Evolutionary conservation across 192 early-diverging fungal species (phyloP), one percentile per base, ranked within the genome.

Genomic region (Geosiphon pyriformis): DNA sequence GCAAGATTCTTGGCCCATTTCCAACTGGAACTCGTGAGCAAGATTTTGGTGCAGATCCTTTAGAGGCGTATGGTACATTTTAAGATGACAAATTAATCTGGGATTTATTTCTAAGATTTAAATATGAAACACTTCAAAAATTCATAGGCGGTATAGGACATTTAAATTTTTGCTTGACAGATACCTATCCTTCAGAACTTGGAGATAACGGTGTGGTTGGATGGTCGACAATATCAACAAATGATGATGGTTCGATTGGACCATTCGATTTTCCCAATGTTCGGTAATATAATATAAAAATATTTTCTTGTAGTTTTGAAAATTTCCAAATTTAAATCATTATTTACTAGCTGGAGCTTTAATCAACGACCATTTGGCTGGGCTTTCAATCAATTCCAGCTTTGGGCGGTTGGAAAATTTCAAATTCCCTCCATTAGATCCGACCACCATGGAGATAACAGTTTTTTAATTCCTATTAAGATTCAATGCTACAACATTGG

Each of bases 1-100:
- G n/a, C n/a, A n/a, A 88, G 76, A 76, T 81, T 8, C 74, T 91
- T 11, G 88, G 88, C 4, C 88, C 88, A 0, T 92, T 92, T 66
- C 79, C 88, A 6, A 78, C 81, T 34, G 81, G 80, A 8, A 83
- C 76, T 72, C 62, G 80, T 15, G 79, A 82, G 47, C 79, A 82
- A 50, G 78, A 83, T 53, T 82, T 87, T 53, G 90, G 90, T 17
- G 81, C 79, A 2, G 90, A 91, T 72, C 86, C 86, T 12, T 68
- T 91, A 32, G 81, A 83, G 54, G 82, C 85, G 8, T 91, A 85
- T 70, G 90, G 89, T 85, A 78, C 35, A 31, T 6, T 35, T 66
- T 25, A 26, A 20, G 26, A 52, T 25, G 22, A n/a, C n/a, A n/a
- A n/a, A n/a, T n/a, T n/a, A n/a, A n/a, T n/a, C n/a, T n/a, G n/a